Percentiles rank a stretch among this genome's conserved stretches.
Evolutionary conservation across 2,329 filamentous ascomycete species (phyloP).

Genomic region (Epichloe typhina): DNA sequence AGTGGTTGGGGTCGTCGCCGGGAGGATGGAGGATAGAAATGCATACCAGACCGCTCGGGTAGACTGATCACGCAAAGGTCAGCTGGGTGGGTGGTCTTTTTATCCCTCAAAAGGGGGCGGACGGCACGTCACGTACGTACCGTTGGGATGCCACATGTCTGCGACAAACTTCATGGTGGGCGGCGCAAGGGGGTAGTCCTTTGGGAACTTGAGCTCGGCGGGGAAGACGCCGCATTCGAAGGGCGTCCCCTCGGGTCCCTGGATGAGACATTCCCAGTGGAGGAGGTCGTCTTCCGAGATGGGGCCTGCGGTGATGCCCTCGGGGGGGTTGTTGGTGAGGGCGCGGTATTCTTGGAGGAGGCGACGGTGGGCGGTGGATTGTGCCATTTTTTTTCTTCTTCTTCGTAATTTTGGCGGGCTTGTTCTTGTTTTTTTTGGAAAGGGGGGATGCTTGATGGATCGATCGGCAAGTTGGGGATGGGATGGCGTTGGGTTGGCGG

Average conservation of each 20-base stretch:
- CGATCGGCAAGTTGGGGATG: too few species aligned
- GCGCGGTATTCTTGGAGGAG: slow-evolving; percentile 94
- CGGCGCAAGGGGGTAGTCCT: slow-evolving; percentile 93
- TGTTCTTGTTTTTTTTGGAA: not conserved
- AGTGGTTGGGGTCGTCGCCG: slow-evolving; percentile 95
- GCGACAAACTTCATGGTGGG: slow-evolving; percentile 93
- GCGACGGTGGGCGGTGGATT: slow-evolving; percentile 56
- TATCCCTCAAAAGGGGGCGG: not conserved
- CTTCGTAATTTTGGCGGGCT: not conserved
- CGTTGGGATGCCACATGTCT: slow-evolving; percentile 94
- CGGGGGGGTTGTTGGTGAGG: slow-evolving; percentile 93
- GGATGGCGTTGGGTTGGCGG: too few species aligned
- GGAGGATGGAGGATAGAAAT: slow-evolving; percentile 97
- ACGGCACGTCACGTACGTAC: slow-evolving; percentile 29
- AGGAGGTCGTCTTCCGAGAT: slow-evolving; percentile 91
- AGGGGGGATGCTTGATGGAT: too few species aligned
- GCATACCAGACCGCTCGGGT: slow-evolving; percentile 82
- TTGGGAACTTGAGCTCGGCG: slow-evolving; percentile 86
- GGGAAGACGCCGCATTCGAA: slow-evolving; percentile 95
- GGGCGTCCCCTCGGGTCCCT: slow-evolving; percentile 88
- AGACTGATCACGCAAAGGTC: slow-evolving; percentile 43
- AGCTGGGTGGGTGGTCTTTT: not conserved
- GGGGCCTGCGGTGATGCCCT: slow-evolving; percentile 91
- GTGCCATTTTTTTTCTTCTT: slow-evolving; percentile 31
- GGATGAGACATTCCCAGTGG: slow-evolving; percentile 90